Evolutionary conservation across 2,329 filamentous ascomycete species (phyloP), one percentile per base, ranked within the genome.

Genomic region (Anthostomella pinea): DNA sequence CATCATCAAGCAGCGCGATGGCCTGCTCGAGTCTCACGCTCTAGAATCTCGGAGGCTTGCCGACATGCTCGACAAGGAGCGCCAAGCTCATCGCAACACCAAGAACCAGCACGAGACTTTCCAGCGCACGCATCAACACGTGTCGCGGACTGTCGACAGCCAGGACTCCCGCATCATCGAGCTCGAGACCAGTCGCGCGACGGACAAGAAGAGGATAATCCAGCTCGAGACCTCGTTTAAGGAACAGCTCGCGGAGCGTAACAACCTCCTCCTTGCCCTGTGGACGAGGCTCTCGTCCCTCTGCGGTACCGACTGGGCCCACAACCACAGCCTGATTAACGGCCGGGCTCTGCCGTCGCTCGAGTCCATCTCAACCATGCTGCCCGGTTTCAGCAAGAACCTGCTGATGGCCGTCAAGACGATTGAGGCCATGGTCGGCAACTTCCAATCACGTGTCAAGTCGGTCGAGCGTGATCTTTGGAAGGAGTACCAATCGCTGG

Each of bases 11-110:
- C 87, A 91, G 60, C 87, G 91, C 10, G 93, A 97, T 58, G 75
- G 81, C 3, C 73, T 97, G 5, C 78, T 98, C 8, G 93, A 98
- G 63, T 87, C 83, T 17, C 87, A 93, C 54, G 87, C 84, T 3
- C 75, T 97, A 15, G 93, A 98, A 60, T 85, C 81, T 35, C 81
- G 87, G 41, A 89, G 89, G 53, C 70, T 97, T 8, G 81, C 82
- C 1, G 91, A 97, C 48, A 73, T 95, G 35, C 80, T 97, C 10
- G 91, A 97, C 33, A 94, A 94, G 54, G 93, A 98, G 65, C 81
- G 89, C 10, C 78, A 87, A 48, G 79, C 79, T 15, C 88, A 94
- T 52, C 84, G 88, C 46, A 86, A 87, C 53, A 93, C 95, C 41
- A 89, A 89, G 58, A 79, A 87, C 44, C 82, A 90, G 40, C 94